Conservation (phyloP, 164 flowering plant genomes). For the Macadamia integrifolia region DNA sequence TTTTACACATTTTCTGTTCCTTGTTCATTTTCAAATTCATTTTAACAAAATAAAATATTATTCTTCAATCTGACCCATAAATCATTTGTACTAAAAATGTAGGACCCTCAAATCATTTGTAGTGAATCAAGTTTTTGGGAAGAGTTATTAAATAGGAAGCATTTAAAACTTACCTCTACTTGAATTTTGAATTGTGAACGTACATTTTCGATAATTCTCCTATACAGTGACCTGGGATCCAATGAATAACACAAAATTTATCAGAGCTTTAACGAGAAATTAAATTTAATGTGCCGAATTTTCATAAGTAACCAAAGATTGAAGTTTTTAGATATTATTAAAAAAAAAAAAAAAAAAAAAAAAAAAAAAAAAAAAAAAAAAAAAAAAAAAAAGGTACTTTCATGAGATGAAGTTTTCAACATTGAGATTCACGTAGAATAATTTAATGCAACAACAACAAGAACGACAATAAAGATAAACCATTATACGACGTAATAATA, state of each 20-base stretch:
- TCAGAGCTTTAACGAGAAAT: not conserved
- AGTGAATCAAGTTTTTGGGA: not conserved
- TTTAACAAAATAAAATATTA: not conserved
- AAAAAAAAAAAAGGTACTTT: not conserved
- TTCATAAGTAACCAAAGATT: no score
- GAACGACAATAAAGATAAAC: no score
- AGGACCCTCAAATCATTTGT: not conserved
- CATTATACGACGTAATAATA: no score
- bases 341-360: not conserved
- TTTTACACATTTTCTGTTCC: not conserved
- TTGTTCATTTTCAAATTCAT: not conserved
- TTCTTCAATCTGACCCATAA: not conserved
- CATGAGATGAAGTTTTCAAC: not conserved
- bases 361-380: not conserved
- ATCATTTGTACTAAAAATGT: not conserved
- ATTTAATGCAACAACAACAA: no score
- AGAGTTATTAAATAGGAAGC: not conserved
- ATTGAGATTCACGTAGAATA: no score
- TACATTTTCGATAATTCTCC: constrained; percentile 54
- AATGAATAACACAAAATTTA: not conserved
- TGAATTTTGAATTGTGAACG: constrained; percentile 54
- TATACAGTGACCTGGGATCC: constrained; percentile 50
- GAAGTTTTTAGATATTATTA: no score
- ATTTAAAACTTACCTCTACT: constrained; percentile 45
- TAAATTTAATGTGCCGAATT: not conserved